A percentile compares a stretch with the other conserved stretches of the same genome.
These are phyloP conservation scores for Filosporella fistucella DNA, from an alignment of 495 filamentous ascomycete species.

Conservation along the genomic window DNA sequence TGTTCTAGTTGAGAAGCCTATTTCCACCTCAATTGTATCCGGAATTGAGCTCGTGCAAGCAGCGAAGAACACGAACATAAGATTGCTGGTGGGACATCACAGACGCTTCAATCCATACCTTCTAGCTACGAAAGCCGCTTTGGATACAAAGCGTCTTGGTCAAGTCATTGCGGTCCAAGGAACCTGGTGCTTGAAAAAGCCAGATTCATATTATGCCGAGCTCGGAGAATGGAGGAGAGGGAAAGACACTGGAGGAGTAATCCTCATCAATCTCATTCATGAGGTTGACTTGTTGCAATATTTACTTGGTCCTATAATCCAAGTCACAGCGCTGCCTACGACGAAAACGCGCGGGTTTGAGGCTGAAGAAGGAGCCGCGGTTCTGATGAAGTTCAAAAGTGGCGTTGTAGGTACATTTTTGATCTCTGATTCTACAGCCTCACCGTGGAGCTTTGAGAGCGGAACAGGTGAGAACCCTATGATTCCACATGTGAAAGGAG, in stretches of 20 bases:
- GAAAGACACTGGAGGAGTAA: slow-evolving; percentile 36
- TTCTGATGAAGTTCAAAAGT: slow-evolving; percentile 50
- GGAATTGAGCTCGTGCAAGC: slow-evolving; percentile 19
- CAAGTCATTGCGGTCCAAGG: slow-evolving; percentile 48
- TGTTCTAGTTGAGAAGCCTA: slow-evolving; percentile 55
- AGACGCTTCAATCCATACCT: slow-evolving; percentile 57
- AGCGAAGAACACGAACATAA: slow-evolving; percentile 25
- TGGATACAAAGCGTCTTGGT: slow-evolving; percentile 37
- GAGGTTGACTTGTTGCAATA: slow-evolving; percentile 57
- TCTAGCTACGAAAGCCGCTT: slow-evolving; percentile 38
- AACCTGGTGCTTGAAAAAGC: slow-evolving; percentile 50
- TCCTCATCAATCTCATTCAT: slow-evolving; percentile 57
- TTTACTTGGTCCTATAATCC: slow-evolving; percentile 48
- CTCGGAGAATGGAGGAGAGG: slow-evolving; percentile 44
- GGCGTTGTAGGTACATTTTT: slow-evolving; percentile 57
- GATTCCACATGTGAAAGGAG: slow-evolving; percentile 33
- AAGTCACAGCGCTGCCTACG: slow-evolving; percentile 45
- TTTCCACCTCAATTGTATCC: slow-evolving; percentile 41
- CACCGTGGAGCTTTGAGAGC: slow-evolving; percentile 49
- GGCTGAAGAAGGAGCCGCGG: slow-evolving; percentile 53
- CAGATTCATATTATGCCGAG: slow-evolving; percentile 42
- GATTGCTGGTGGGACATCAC: slow-evolving; percentile 55
- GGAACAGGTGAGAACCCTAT: slow-evolving; percentile 57
- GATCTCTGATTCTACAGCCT: slow-evolving; percentile 44
- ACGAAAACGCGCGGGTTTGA: slow-evolving; percentile 38